A percentile compares a stretch with the other conserved stretches of the same genome.
Conservation (phyloP, 106 monocot species). For the Dendrobium chrysotoxum region DNA sequence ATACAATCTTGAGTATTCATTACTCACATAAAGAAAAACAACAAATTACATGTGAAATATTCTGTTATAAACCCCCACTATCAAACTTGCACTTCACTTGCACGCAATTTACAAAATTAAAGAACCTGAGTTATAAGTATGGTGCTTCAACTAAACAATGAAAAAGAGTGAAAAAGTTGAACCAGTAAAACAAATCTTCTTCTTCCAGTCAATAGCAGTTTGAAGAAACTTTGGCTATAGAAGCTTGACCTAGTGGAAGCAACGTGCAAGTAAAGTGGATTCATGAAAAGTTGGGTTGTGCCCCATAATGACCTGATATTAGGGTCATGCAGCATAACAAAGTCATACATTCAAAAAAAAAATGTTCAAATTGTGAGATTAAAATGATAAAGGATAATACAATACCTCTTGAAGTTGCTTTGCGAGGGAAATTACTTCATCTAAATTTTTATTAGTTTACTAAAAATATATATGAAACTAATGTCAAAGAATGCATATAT, state of each 20-base stretch:
- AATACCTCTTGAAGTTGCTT: constrained; percentile 71
- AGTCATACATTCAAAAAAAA: background rate
- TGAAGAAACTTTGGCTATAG: constrained; percentile 80
- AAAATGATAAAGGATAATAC: background rate
- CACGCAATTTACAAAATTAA: too few relatives aligned
- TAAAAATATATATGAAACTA: constrained; percentile 11
- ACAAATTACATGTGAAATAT: too few relatives aligned
- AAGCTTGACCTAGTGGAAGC: constrained; percentile 83
- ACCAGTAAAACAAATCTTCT: constrained; percentile 98
- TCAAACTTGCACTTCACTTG: too few relatives aligned
- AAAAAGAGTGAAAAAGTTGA: constrained; percentile 6
- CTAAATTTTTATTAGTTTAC: constrained; percentile 95
- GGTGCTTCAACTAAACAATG: background rate
- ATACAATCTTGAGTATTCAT: too few relatives aligned
- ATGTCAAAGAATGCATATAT: background rate
- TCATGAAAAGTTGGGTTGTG: constrained; percentile 87
- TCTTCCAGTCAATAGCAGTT: constrained; percentile 91
- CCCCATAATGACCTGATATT: constrained; percentile 88
- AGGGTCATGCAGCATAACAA: constrained; percentile 34
- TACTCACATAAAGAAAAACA: too few relatives aligned
- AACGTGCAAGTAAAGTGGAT: constrained; percentile 98
- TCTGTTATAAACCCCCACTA: too few relatives aligned
- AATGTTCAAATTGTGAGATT: background rate
- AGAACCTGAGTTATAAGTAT: background rate
- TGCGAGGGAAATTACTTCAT: constrained; percentile 82